A percentile compares a stretch with the other conserved stretches of the same genome.
These are phyloP conservation scores for Scedosporium dehoogii DNA, from an alignment of 2,329 filamentous ascomycete genomes.

Conservation along the genomic window DNA sequence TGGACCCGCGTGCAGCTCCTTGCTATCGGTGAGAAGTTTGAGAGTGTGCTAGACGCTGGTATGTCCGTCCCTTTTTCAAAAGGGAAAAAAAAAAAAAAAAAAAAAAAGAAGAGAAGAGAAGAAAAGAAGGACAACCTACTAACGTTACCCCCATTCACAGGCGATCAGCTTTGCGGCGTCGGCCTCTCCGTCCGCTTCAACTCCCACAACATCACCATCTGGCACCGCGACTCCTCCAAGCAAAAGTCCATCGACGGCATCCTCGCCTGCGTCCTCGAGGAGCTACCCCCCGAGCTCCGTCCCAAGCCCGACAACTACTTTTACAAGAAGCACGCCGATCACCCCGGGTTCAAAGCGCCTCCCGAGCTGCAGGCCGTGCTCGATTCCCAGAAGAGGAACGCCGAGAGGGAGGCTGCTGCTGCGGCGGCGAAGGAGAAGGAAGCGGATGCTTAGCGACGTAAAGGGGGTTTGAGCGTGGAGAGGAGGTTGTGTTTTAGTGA, in stretches of 20 bases:
- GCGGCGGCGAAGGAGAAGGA: slow-evolving; percentile 8
- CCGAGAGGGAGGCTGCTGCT: slow-evolving; percentile 14
- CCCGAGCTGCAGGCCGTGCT: slow-evolving; percentile 47
- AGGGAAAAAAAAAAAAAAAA: no score
- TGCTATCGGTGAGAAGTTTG: slow-evolving; percentile 73
- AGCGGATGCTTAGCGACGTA: background rate
- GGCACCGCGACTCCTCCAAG: slow-evolving; percentile 83
- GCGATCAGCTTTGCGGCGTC: slow-evolving; percentile 81
- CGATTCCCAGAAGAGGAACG: slow-evolving; percentile 40
- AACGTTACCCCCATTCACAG: slow-evolving; percentile 28
- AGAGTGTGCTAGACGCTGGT: slow-evolving; percentile 63
- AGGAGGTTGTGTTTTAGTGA: background rate
- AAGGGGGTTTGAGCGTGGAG: background rate
- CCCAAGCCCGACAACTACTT: slow-evolving; percentile 65
- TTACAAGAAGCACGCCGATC: slow-evolving; percentile 86
- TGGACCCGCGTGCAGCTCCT: slow-evolving; percentile 77
- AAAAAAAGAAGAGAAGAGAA: no score
- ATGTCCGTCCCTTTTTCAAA: slow-evolving; percentile 18
- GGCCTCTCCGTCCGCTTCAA: slow-evolving; percentile 84
- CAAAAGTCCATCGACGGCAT: slow-evolving; percentile 68
- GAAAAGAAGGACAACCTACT: background rate
- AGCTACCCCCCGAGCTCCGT: slow-evolving; percentile 61
- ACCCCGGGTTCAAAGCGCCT: slow-evolving; percentile 66
- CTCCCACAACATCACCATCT: slow-evolving; percentile 78
- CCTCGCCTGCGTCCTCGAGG: slow-evolving; percentile 60